Conservation (phyloP, 306 rosid species). For the Arachis stenosperma region DNA sequence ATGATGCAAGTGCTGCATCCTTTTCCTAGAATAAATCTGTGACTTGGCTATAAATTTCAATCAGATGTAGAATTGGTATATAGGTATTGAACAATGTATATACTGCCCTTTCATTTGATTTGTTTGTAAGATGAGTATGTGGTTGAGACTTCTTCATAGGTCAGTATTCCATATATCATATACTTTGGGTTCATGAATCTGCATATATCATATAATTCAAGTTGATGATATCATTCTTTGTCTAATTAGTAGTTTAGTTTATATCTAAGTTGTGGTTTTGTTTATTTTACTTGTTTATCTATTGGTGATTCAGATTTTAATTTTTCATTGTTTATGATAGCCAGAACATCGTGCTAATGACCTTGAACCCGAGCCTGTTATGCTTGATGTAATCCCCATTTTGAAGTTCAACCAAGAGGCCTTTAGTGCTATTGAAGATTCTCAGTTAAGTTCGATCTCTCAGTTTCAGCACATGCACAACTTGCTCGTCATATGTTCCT, state of each 20-base stretch:
- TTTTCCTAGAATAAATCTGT: conserved; percentile 16
- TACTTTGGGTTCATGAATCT: too few species aligned
- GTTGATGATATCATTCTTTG: too few species aligned
- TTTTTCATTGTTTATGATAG: too few species aligned
- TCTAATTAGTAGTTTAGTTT: too few species aligned
- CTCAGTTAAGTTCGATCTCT: conserved; percentile 72
- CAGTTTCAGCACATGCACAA: conserved; percentile 12
- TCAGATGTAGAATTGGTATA: conserved; percentile 19
- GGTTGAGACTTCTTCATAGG: too few species aligned
- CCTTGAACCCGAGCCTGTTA: conserved; percentile 72
- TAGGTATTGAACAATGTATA: not conserved
- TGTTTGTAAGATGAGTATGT: too few species aligned
- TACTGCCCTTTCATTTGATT: too few species aligned
- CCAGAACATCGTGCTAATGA: conserved; percentile 37
- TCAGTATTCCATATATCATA: too few species aligned
- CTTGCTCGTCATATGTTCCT: not conserved
- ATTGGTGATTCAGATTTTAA: too few species aligned
- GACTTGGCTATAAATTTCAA: conserved; percentile 5
- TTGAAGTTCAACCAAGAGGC: conserved; percentile 81
- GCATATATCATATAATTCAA: too few species aligned
- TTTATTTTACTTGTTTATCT: too few species aligned
- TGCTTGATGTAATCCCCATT: conserved; percentile 89
- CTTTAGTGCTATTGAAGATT: conserved; percentile 74
- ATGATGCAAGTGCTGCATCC: conserved; percentile 45
- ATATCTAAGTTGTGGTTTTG: too few species aligned